Evolutionary conservation across 306 rosid species (phyloP).

Genomic region (Quercus bicolor): DNA sequence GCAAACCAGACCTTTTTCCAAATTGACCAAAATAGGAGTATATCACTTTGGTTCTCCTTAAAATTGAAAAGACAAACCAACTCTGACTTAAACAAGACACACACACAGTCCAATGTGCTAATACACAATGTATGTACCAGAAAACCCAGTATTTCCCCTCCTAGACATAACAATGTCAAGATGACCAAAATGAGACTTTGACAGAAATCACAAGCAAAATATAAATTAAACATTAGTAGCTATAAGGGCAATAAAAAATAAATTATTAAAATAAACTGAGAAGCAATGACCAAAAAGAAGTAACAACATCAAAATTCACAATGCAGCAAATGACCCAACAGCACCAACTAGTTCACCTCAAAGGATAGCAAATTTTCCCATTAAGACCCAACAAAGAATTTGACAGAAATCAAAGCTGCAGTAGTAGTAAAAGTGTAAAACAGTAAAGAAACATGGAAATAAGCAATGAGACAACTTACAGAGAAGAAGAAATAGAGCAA

Average conservation of each 20-base stretch:
- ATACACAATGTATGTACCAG: not conserved
- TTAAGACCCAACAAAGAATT: slow-evolving; percentile 1
- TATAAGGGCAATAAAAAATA: not conserved
- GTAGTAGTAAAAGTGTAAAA: not conserved
- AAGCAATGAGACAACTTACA: slow-evolving; percentile 30
- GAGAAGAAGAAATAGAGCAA: slow-evolving; percentile 27
- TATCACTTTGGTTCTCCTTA: not conserved
- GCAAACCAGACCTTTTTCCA: not conserved
- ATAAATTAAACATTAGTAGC: not conserved
- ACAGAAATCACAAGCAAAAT: not conserved
- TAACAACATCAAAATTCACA: not conserved
- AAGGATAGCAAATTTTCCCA: not conserved
- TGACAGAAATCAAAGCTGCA: not conserved
- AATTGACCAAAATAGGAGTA: not conserved
- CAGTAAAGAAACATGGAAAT: not conserved
- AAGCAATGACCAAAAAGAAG: not conserved
- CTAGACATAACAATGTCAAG: not conserved
- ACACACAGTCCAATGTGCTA: not conserved
- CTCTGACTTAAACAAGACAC: not conserved
- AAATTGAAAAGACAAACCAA: not conserved
- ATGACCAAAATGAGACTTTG: not conserved
- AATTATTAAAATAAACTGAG: not conserved
- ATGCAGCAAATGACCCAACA: not conserved
- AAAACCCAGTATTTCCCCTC: not conserved
- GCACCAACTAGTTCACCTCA: not conserved